Conservation (phyloP, 106 monocot genomes). For the Triglochin maritima region DNA sequence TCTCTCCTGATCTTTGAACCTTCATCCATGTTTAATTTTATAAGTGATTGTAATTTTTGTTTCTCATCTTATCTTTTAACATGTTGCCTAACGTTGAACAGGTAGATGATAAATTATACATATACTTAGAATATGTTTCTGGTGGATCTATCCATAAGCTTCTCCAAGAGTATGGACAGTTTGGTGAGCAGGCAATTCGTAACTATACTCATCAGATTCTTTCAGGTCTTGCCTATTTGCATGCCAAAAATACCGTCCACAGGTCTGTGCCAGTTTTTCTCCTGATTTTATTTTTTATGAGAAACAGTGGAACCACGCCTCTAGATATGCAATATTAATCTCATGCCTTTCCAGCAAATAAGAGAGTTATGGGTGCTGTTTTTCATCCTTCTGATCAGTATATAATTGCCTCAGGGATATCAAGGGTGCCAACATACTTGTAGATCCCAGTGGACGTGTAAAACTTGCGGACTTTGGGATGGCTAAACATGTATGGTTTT, state of each 20-base stretch:
- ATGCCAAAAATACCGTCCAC: constrained; percentile 92
- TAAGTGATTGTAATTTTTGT: background rate
- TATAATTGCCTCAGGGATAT: constrained; percentile 50
- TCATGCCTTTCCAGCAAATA: background rate
- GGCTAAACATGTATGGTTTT: constrained; percentile 81
- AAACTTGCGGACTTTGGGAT: constrained; percentile 99
- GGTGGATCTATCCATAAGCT: constrained; percentile 99
- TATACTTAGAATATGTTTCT: constrained; percentile 96
- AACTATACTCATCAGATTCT: constrained; percentile 94
- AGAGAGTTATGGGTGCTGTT: background rate
- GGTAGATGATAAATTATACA: constrained; percentile 93
- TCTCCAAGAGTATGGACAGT: constrained; percentile 95
- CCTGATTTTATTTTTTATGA: no score
- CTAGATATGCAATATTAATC: background rate
- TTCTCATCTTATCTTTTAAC: background rate
- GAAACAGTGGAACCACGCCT: no score
- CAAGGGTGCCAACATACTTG: constrained; percentile 98
- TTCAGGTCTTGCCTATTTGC: constrained; percentile 91
- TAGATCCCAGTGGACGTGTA: constrained; percentile 93
- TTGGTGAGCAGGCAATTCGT: constrained; percentile 89
- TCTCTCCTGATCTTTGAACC: background rate
- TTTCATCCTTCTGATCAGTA: background rate
- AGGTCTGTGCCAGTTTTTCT: constrained; percentile 27
- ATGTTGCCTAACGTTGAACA: constrained; percentile 6
- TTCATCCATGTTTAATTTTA: no score